Percentiles rank a stretch among this genome's conserved stretches.
Evolutionary conservation across 768 basidiomycete species (phyloP).

Genomic region (Cubamyces sp.): DNA sequence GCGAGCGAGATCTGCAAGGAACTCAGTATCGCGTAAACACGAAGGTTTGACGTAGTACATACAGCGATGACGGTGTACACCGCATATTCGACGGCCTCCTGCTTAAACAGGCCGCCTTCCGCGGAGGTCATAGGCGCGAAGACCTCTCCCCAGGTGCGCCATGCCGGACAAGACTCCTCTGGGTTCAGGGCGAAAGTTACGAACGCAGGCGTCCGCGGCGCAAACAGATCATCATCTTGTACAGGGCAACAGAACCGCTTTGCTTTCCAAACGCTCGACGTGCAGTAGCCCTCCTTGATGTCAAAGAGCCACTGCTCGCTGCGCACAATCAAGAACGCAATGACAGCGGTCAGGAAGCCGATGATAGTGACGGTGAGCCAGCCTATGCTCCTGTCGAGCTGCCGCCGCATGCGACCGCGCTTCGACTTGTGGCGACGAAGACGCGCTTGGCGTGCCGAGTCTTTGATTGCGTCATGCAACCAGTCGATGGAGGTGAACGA

Average conservation of each 20-base stretch:
- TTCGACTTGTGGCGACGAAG: conserved; percentile 72
- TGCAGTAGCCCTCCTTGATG: conserved; percentile 89
- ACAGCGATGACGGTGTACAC: conserved; percentile 82
- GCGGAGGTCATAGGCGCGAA: conserved; percentile 42
- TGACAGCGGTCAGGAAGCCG: conserved; percentile 81
- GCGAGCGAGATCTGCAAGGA: conserved; percentile 69
- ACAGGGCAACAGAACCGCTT: conserved; percentile 81
- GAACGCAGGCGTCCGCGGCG: conserved; percentile 4
- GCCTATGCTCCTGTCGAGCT: conserved; percentile 78
- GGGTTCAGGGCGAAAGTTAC: conserved; percentile 17
- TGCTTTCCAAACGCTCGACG: conserved; percentile 67
- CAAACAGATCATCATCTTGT: conserved; percentile 23
- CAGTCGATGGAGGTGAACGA: conserved; percentile 93
- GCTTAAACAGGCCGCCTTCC: conserved; percentile 40
- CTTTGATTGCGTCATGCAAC: conserved; percentile 96
- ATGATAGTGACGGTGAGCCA: conserved; percentile 91
- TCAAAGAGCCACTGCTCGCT: conserved; percentile 91
- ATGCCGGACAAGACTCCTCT: conserved; percentile 59
- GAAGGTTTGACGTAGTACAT: conserved; percentile 37
- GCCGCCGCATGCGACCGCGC: conserved; percentile 64
- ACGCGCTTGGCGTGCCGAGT: conserved; percentile 78
- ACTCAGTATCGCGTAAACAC: background rate
- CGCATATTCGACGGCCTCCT: conserved; percentile 62
- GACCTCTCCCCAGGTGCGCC: conserved; percentile 76
- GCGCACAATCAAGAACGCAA: conserved; percentile 86